Percentiles rank a stretch among this genome's conserved stretches.
These are phyloP conservation scores for Aspergillus quadrilineatus DNA, from an alignment of 2,329 filamentous ascomycete species.

Conservation along the genomic window DNA sequence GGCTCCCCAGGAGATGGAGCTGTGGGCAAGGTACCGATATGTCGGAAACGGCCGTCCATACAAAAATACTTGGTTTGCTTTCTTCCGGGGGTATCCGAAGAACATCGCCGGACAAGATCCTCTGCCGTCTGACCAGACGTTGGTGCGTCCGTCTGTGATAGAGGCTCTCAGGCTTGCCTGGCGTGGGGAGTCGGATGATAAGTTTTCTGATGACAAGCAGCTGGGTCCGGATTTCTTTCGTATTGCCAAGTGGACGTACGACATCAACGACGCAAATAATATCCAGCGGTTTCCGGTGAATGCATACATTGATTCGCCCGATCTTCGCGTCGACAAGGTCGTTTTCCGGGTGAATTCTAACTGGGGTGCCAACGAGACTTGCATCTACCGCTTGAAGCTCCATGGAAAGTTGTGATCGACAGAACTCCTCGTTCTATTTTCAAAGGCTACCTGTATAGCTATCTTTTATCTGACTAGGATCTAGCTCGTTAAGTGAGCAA, in stretches of 20 bases:
- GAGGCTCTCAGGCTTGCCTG: conserved; percentile 31
- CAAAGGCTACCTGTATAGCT: neutral
- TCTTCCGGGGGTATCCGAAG: neutral
- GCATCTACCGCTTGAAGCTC: conserved; percentile 48
- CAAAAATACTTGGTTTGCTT: neutral
- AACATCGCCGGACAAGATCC: conserved; percentile 11
- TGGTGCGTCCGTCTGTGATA: conserved; percentile 34
- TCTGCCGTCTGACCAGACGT: conserved; percentile 12
- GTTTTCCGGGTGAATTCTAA: conserved; percentile 45
- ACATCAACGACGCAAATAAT: conserved; percentile 34
- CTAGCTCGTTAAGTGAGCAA: neutral
- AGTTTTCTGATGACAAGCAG: conserved; percentile 37
- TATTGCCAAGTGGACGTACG: conserved; percentile 41
- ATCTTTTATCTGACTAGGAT: neutral
- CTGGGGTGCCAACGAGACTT: conserved; percentile 46
- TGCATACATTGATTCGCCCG: conserved; percentile 37
- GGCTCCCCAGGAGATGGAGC: conserved; percentile 68
- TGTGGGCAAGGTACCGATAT: conserved; percentile 59
- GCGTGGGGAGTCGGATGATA: conserved; percentile 28
- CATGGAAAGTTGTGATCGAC: conserved; percentile 36
- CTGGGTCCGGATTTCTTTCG: conserved; percentile 42
- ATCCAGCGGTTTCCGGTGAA: conserved; percentile 43
- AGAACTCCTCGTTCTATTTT: too few species aligned
- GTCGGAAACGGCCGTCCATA: neutral
- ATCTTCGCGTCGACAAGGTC: conserved; percentile 39